Base-by-base conservation (phyloP, 345 rosid species). In the Euphorbia pulcherrima region DNA sequence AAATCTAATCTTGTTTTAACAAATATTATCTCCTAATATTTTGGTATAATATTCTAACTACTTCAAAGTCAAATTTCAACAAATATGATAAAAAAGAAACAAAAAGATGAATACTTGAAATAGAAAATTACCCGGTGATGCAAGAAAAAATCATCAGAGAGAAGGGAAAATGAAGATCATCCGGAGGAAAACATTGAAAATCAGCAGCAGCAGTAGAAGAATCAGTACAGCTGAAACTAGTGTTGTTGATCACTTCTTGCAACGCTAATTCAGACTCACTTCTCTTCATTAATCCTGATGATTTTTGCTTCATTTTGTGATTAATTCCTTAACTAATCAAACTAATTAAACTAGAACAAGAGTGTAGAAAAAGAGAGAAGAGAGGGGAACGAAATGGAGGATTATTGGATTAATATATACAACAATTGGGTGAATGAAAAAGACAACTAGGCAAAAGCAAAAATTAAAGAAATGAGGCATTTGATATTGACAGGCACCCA, bases 221-320 rank as follows among this genome's bases (percentile, higher is more conserved):
- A 60, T 23, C 14, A 6, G 37, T 12, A 8, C 39, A 4, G 12
- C 40, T 40, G 14, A 23, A 28, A 12, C 64, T 39, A 6, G 62
- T 58, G 56, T 46, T 68, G 41, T 65, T 69, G 30, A 80, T 39
- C 33, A 67, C 74, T 72, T 85, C 87, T 62, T 79, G 72, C 0
- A 85, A 65, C 44, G 75, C 86, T 67, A 84, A 65, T 74, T 88
- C 88, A 14, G 90, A 88, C n/a, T 77, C 80, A 53, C 84, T 88
- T 64, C 76, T 67, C 79, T 83, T 84, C 85, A 81, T 72, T 61
- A 44, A 21, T 21, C 44, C 44, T 5, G 11, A 9, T 5, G 44
- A 9, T 39, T 13, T 30, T 9, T 46, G 27, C 69, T 23, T 39
- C 62, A 48, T 58, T 44, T 1, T 7, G 7, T 33, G n/a, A n/a